Conservation (phyloP, 2,329 filamentous ascomycete species). For the Calonectria hongkongensis region DNA sequence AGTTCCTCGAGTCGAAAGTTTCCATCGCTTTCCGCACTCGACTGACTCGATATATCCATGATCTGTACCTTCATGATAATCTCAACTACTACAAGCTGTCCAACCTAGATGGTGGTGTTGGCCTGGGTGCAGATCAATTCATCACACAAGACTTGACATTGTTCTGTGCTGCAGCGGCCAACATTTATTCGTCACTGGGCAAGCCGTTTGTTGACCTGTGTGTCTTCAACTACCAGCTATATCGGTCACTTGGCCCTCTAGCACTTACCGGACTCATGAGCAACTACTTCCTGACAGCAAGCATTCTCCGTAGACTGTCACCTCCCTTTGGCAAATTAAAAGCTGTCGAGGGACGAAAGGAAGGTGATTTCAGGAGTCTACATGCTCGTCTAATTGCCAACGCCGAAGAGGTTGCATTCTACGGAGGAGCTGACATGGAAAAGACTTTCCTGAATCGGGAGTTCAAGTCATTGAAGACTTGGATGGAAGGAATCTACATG, state of each 20-base stretch:
- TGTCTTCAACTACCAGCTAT: slow-evolving; percentile 98
- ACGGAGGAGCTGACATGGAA: slow-evolving; percentile 95
- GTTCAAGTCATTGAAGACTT: slow-evolving; percentile 93
- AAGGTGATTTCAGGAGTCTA: slow-evolving; percentile 94
- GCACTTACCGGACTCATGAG: slow-evolving; percentile 90
- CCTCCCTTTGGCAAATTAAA: slow-evolving; percentile 98
- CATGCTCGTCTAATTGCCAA: slow-evolving; percentile 96
- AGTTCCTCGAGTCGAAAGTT: slow-evolving; percentile 97
- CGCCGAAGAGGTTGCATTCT: slow-evolving; percentile 98
- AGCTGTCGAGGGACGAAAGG: slow-evolving; percentile 94
- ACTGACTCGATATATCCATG: slow-evolving; percentile 96
- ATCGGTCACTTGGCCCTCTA: slow-evolving; percentile 90
- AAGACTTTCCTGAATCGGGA: slow-evolving; percentile 93
- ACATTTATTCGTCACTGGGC: slow-evolving; percentile 96
- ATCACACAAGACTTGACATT: slow-evolving; percentile 97
- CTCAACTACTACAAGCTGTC: slow-evolving; percentile 97
- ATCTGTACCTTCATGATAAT: slow-evolving; percentile 95
- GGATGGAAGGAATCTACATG: slow-evolving; percentile 99
- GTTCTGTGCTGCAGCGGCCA: slow-evolving; percentile 94
- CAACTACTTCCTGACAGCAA: slow-evolving; percentile 96
- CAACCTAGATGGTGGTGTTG: slow-evolving; percentile 94
- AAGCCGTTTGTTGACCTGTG: slow-evolving; percentile 98
- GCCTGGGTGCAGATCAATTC: slow-evolving; percentile 94
- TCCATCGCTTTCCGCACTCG: slow-evolving; percentile 98
- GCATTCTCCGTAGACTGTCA: slow-evolving; percentile 89